These are phyloP conservation scores for Apostasia shenzhenica DNA, from an alignment of 106 monocot species.

Conservation along the genomic window DNA sequence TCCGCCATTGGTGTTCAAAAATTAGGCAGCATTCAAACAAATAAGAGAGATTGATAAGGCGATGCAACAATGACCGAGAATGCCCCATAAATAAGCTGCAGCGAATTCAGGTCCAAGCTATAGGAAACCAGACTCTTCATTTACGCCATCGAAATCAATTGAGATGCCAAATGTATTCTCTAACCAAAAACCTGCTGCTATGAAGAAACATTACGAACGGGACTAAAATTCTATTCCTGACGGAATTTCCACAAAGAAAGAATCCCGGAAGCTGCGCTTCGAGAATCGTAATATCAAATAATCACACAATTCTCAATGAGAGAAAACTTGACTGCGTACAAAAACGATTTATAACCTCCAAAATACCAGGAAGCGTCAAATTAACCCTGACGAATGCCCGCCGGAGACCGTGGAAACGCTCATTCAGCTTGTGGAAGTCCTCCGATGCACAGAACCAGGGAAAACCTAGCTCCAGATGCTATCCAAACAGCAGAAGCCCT, in stretches of 20 bases:
- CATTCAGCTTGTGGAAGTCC: neutral
- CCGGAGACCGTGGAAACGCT: neutral
- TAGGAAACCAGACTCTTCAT: neutral
- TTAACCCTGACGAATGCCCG: neutral
- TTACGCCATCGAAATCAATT: neutral
- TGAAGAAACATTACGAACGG: too few species aligned
- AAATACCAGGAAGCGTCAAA: neutral
- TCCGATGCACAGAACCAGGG: neutral
- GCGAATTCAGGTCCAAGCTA: neutral
- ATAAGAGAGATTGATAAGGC: neutral
- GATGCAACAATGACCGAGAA: neutral
- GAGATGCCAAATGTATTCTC: neutral
- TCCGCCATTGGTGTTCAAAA: conserved; percentile 22
- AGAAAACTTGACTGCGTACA: neutral
- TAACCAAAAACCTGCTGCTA: neutral
- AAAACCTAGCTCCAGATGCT: neutral
- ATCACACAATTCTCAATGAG: neutral
- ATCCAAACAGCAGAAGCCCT: neutral
- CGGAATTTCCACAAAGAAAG: neutral
- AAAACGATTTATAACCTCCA: neutral
- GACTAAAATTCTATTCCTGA: neutral
- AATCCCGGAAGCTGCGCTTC: neutral
- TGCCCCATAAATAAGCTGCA: conserved; percentile 9
- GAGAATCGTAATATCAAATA: neutral
- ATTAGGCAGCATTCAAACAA: neutral